Evolutionary conservation across 2,329 filamentous ascomycete species (phyloP).

Genomic region (Graphiopsis chlorocephala): DNA sequence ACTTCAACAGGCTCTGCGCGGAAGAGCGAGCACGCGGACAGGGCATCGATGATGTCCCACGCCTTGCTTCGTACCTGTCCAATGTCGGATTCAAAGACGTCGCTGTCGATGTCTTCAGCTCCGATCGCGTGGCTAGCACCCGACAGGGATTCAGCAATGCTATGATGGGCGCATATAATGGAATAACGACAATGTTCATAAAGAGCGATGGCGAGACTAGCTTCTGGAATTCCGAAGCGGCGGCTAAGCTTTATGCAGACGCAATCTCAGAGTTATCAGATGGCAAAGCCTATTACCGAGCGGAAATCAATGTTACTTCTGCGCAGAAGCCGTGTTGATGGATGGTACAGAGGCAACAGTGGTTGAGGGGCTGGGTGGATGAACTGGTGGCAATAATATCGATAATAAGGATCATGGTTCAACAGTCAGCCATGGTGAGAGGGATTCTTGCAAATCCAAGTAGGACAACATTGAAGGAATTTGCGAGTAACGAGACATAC

Average conservation of each 20-base stretch:
- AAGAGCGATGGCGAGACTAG: background rate
- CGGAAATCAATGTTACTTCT: constrained; percentile 19
- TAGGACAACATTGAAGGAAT: too few relatives aligned
- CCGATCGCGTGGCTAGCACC: constrained; percentile 20
- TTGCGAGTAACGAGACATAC: too few relatives aligned
- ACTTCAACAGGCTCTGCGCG: background rate
- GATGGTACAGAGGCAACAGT: background rate
- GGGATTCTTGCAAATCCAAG: too few relatives aligned
- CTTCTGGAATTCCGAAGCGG: background rate
- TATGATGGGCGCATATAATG: background rate
- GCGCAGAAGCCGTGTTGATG: constrained; percentile 5
- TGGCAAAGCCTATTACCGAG: constrained; percentile 18
- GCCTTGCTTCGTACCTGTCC: background rate
- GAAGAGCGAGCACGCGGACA: background rate
- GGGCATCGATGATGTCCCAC: background rate
- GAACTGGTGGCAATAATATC: background rate
- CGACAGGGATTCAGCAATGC: constrained; percentile 7
- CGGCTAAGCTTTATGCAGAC: constrained; percentile 10
- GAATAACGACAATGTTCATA: background rate
- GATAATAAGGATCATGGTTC: too few relatives aligned
- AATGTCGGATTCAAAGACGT: constrained; percentile 17
- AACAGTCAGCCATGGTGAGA: too few relatives aligned
- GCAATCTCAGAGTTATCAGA: constrained; percentile 11
- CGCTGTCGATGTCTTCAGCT: constrained; percentile 19
- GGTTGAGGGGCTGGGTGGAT: background rate